Evolutionary conservation across 352 stramenopile species (phyloP).

Genomic region (Thalassiosira hispida): DNA sequence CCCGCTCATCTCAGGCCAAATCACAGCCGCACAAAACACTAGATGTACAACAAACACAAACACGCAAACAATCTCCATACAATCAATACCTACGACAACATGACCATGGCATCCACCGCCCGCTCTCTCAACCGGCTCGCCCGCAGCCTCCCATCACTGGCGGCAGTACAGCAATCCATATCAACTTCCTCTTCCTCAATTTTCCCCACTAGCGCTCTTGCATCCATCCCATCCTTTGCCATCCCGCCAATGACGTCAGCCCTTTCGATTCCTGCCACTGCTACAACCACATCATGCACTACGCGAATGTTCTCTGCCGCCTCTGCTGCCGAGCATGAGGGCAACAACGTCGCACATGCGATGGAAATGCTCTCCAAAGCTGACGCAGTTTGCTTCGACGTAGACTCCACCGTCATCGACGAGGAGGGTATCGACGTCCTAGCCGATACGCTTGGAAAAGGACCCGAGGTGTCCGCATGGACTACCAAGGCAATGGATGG

Average conservation of each 20-base stretch:
- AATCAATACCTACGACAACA: neutral
- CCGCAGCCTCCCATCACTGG: conserved; percentile 30
- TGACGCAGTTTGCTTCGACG: conserved; percentile 92
- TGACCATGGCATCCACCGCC: conserved; percentile 10
- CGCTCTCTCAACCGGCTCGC: conserved; percentile 7
- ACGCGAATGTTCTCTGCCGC: conserved; percentile 7
- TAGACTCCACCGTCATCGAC: conserved; percentile 97
- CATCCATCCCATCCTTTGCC: conserved; percentile 1
- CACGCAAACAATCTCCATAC: neutral
- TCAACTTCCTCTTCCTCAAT: neutral
- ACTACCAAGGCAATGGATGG: conserved; percentile 97
- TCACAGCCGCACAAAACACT: no score
- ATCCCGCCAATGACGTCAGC: conserved; percentile 5
- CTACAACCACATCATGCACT: neutral
- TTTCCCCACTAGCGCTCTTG: neutral
- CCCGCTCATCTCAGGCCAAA: no score
- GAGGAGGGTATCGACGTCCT: conserved; percentile 99
- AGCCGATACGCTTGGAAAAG: conserved; percentile 93
- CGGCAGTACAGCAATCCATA: conserved; percentile 20
- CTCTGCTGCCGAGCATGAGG: conserved; percentile 20
- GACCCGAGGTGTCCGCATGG: conserved; percentile 92
- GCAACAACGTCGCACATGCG: conserved; percentile 64
- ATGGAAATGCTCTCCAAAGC: conserved; percentile 73
- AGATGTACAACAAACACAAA: neutral
- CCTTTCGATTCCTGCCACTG: neutral